Conservation (phyloP, 2,329 filamentous ascomycete genomes). For the Arthrinium phaeospermum region DNA sequence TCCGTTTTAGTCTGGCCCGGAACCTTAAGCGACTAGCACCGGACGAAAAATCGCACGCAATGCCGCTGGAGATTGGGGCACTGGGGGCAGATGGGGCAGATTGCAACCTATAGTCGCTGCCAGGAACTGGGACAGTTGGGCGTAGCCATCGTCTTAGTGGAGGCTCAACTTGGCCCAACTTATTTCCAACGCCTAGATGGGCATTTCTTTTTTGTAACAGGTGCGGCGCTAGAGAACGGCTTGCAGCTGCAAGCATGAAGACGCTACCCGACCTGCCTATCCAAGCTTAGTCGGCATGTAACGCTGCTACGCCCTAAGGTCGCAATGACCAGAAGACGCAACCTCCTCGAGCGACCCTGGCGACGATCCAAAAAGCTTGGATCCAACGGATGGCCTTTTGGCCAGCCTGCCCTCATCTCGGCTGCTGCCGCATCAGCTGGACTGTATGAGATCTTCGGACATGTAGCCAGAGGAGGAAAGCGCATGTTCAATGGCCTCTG, state of each 20-base stretch:
- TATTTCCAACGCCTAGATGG: neutral
- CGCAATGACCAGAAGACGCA: neutral
- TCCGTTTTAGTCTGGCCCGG: slow-evolving; percentile 16
- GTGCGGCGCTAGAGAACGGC: neutral
- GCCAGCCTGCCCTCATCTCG: neutral
- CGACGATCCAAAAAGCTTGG: slow-evolving; percentile 4
- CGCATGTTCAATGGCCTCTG: neutral
- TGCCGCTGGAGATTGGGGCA: neutral
- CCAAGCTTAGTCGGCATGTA: neutral
- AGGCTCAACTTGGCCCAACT: neutral
- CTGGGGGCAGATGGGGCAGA: neutral
- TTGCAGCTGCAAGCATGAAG: neutral
- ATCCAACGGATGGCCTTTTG: neutral
- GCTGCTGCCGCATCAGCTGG: neutral
- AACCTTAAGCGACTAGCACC: slow-evolving; percentile 13
- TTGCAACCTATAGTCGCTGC: neutral
- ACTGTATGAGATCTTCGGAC: neutral
- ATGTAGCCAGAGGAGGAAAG: neutral
- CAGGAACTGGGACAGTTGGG: too few relatives aligned
- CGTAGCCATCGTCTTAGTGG: neutral
- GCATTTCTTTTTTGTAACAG: neutral
- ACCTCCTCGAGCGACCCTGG: neutral
- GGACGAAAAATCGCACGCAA: neutral
- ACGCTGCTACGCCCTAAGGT: neutral
- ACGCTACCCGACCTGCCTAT: slow-evolving; percentile 5